Base-by-base conservation (phyloP, 108 stramenopile species). In the Nitzschia palea region DNA sequence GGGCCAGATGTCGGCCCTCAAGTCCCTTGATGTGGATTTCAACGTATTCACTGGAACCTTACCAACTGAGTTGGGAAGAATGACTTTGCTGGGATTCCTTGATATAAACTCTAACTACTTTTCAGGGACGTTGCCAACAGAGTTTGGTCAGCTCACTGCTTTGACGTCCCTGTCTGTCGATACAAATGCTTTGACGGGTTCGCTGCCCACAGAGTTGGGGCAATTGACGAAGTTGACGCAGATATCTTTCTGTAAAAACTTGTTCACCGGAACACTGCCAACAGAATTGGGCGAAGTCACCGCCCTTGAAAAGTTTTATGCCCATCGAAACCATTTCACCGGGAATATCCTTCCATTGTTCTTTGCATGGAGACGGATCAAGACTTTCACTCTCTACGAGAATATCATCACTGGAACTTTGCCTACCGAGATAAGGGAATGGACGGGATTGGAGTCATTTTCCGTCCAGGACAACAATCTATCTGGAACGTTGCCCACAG, bases 201-300 rank as follows among this genome's bases (percentile, higher is more conserved):
- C 22, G n/a, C 47, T 82, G 10, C 67, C 74, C 1, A 31, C 74
- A 2, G 70, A 82, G 51, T 33, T 82, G 31, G 62, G 65, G 20
- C 23, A 28, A 17, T 40, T 82, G 22, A 45, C 65, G 0, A 26
- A 32, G 2, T 47, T 82, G 29, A 43, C 29, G 26, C 69, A 75
- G 22, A 56, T 82, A 2, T 73, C 78, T 44, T 32, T 91, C 28
- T 86, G 86, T 54, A 67, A 73, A 40, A 92, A 92, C 44, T 32
- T 47, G 9, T 44, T 92, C 12, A 80, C 74, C 8, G 86, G 87
- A 15, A 70, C 70, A 28, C 71, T 91, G 42, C 62, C 73, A 34
- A 70, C 26, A 8, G 51, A 52, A 6, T 65, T 86, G 9, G 82
- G 78, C 35, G 72, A 67, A 20, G 71, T 88, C 42, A 53, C 69